A percentile compares a stretch with the other conserved stretches of the same genome.
Conservation (phyloP, 2,329 filamentous ascomycete species). For the Monilinia laxa region DNA sequence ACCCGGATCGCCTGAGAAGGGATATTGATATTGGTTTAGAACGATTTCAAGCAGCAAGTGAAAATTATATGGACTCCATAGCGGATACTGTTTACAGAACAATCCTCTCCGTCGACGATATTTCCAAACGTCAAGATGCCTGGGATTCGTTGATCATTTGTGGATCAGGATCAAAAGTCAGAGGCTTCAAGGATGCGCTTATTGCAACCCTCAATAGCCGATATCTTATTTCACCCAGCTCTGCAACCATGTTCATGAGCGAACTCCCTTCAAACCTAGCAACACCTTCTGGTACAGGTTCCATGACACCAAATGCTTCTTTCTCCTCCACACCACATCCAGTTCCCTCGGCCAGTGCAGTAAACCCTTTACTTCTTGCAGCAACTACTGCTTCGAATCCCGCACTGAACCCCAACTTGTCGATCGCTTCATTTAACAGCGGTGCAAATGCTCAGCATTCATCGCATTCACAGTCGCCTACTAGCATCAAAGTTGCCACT, state of each 20-base stretch:
- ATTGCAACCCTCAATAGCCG: slow-evolving; percentile 75
- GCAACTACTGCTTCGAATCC: slow-evolving; percentile 67
- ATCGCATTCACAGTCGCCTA: slow-evolving; percentile 66
- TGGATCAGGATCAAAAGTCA: slow-evolving; percentile 73
- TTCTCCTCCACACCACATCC: slow-evolving; percentile 51
- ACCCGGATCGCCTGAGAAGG: slow-evolving; percentile 56
- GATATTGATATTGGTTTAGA: slow-evolving; percentile 78
- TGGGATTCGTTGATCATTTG: slow-evolving; percentile 94
- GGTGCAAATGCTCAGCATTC: slow-evolving; percentile 47
- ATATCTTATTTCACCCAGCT: slow-evolving; percentile 87
- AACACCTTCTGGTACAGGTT: slow-evolving; percentile 84
- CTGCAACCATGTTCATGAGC: slow-evolving; percentile 94
- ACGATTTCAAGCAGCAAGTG: slow-evolving; percentile 67
- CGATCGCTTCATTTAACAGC: slow-evolving; percentile 41
- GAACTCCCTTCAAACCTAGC: slow-evolving; percentile 93
- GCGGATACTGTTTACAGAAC: slow-evolving; percentile 80
- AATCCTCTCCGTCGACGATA: slow-evolving; percentile 78
- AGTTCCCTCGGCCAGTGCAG: slow-evolving; percentile 59
- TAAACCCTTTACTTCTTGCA: slow-evolving; percentile 89
- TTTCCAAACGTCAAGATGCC: slow-evolving; percentile 77
- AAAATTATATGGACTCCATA: slow-evolving; percentile 77
- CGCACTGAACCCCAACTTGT: slow-evolving; percentile 42
- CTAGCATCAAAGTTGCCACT: slow-evolving; percentile 63
- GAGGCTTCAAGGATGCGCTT: slow-evolving; percentile 86
- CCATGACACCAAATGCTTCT: slow-evolving; percentile 71